Percentiles rank a stretch among this genome's conserved stretches.
Evolutionary conservation across 139 green algal genomes (phyloP).

Genomic region (Chlorella sp.): DNA sequence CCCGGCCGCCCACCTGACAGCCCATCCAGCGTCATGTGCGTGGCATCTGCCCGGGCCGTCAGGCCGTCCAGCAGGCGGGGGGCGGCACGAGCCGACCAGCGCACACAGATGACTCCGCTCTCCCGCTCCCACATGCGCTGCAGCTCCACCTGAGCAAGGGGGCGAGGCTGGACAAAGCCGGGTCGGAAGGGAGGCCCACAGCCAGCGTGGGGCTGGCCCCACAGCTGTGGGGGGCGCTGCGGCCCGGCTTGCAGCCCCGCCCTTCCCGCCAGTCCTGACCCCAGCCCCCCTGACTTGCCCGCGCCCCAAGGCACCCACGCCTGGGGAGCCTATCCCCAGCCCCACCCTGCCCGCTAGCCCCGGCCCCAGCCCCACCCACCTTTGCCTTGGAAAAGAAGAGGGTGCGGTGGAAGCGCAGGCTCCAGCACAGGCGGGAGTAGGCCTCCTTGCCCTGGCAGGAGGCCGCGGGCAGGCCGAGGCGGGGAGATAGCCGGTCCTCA

Average conservation of each 20-base stretch:
- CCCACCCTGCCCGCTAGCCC: too few relatives aligned
- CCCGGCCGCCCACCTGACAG: background rate
- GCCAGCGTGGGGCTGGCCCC: too few relatives aligned
- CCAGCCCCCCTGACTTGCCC: too few relatives aligned
- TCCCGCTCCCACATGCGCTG: constrained; percentile 25
- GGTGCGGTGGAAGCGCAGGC: constrained; percentile 20
- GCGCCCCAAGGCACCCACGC: too few relatives aligned
- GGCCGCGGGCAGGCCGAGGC: constrained; percentile 9
- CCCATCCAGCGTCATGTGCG: constrained; percentile 1
- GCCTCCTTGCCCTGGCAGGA: constrained; percentile 15
- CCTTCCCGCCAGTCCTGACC: too few relatives aligned
- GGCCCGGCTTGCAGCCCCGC: too few relatives aligned
- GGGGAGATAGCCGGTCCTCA: constrained; percentile 16
- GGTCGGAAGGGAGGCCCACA: background rate
- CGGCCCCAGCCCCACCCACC: too few relatives aligned
- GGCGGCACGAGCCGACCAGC: constrained; percentile 7
- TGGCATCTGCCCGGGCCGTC: background rate
- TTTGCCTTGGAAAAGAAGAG: constrained; percentile 22
- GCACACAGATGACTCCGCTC: constrained; percentile 14
- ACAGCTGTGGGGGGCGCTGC: too few relatives aligned
- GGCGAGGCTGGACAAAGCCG: background rate
- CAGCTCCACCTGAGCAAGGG: background rate
- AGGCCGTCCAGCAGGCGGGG: constrained; percentile 22
- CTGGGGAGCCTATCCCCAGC: too few relatives aligned
- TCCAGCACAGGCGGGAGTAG: constrained; percentile 9